phyloP scores from a whole-genome alignment of 2,329 filamentous ascomycete species.

The Didymella pinodella region DNA sequence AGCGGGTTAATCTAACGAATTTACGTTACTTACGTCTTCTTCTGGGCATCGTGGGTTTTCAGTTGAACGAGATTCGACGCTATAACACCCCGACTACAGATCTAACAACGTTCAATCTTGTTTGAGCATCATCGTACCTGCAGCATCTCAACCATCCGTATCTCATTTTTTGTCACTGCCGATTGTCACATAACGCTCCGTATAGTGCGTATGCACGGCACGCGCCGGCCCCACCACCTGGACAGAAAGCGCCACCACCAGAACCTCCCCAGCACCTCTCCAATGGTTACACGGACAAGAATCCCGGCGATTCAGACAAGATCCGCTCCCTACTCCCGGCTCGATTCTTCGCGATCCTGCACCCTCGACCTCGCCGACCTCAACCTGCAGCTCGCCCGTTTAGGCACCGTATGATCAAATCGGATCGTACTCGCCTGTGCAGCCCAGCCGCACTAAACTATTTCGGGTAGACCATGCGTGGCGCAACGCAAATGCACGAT shows the following conservation, averaged over 20 bases:
- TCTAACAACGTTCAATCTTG: background rate
- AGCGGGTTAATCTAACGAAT: too few relatives aligned
- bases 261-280: constrained; percentile 2
- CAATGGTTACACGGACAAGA: constrained; percentile 4
- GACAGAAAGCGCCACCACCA: background rate
- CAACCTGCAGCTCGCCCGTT: constrained; percentile 17
- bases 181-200: constrained; percentile 6
- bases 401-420: constrained; percentile 14
- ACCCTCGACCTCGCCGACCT: constrained; percentile 15
- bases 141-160: background rate
- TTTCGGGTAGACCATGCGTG: constrained; percentile 1
- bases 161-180: background rate
- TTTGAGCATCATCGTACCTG: background rate
- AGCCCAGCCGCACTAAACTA: constrained; percentile 4
- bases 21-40: too few relatives aligned
- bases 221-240: constrained; percentile 1
- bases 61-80: too few relatives aligned
- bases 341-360: constrained; percentile 14
- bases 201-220: constrained; percentile 3
- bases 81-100: background rate
- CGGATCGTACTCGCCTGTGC: constrained; percentile 13
- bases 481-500: constrained; percentile 16
- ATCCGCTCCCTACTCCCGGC: background rate
- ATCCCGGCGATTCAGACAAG: constrained; percentile 10
- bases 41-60: too few relatives aligned